Conservation (phyloP, 164 flowering plant genomes). For the Nymphaea thermarum region DNA sequence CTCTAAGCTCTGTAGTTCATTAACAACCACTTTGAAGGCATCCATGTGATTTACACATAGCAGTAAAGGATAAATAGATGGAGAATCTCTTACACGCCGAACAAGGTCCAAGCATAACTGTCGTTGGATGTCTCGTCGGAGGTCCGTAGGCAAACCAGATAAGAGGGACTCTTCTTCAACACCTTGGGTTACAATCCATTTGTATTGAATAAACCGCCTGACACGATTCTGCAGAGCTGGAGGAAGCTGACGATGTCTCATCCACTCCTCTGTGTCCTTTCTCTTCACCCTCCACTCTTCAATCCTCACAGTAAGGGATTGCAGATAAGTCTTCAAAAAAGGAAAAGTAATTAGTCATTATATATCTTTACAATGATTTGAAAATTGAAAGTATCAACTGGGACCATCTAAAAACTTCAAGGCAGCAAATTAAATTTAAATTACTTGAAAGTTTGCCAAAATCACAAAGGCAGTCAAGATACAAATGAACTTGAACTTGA, state of each 20-base stretch:
- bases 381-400: too few relatives aligned
- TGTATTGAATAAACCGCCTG: slow-evolving; percentile 76
- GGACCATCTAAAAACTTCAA: too few relatives aligned
- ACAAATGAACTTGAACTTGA: too few relatives aligned
- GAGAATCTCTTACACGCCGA: slow-evolving; percentile 52
- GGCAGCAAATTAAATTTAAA: too few relatives aligned
- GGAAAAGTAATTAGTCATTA: neutral
- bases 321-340: slow-evolving; percentile 70
- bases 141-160: slow-evolving; percentile 69
- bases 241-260: slow-evolving; percentile 92
- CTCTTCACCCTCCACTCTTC: slow-evolving; percentile 96
- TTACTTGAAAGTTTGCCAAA: too few relatives aligned
- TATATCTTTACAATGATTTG: too few relatives aligned
- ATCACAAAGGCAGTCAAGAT: too few relatives aligned
- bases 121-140: slow-evolving; percentile 83
- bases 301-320: slow-evolving; percentile 74
- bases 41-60: neutral
- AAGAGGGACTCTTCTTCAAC: slow-evolving; percentile 79
- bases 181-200: slow-evolving; percentile 94
- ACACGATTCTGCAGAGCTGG: slow-evolving; percentile 58
- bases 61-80: neutral
- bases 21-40: neutral
- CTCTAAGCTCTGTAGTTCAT: neutral
- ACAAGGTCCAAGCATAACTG: slow-evolving; percentile 94
- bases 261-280: slow-evolving; percentile 97